These are phyloP conservation scores for Ustilago esculenta DNA, from an alignment of 1,284 basidiomycete species.

Conservation along the genomic window DNA sequence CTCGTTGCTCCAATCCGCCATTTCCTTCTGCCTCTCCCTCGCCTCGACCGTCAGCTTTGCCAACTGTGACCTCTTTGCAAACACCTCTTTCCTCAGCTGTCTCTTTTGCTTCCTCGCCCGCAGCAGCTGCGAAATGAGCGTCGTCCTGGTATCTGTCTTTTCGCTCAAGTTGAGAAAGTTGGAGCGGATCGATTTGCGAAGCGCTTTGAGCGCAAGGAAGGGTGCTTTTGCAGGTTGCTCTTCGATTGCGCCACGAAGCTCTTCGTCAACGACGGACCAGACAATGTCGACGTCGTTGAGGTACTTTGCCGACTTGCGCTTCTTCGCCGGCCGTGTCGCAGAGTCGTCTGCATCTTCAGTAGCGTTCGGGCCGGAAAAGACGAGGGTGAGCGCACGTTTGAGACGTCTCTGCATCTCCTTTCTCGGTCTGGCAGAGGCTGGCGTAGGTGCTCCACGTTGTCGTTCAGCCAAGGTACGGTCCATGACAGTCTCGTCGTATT, in stretches of 20 bases:
- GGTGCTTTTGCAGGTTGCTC: constrained; percentile 44
- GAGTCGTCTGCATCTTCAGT: constrained; percentile 12
- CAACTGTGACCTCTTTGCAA: constrained; percentile 23
- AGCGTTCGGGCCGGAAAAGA: constrained; percentile 24
- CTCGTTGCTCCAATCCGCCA: constrained; percentile 31
- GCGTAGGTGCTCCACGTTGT: constrained; percentile 2
- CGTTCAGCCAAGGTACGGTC: constrained; percentile 39
- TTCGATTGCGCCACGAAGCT: constrained; percentile 37
- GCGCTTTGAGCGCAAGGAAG: constrained; percentile 36
- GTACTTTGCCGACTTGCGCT: constrained; percentile 36
- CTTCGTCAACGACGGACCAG: constrained; percentile 47
- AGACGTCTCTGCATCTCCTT: constrained; percentile 40
- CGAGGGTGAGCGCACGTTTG: constrained; percentile 38
- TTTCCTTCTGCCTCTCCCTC: constrained; percentile 36
- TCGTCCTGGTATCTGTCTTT: constrained; percentile 38
- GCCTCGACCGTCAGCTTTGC: constrained; percentile 15
- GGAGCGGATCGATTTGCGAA: constrained; percentile 32
- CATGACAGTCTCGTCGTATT: constrained; percentile 30
- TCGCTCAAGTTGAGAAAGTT: constrained; percentile 38
- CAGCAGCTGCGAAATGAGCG: constrained; percentile 35
- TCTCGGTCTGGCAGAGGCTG: constrained; percentile 1
- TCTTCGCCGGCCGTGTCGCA: constrained; percentile 1
- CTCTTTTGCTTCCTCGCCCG: constrained; percentile 37
- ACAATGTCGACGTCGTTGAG: constrained; percentile 52
- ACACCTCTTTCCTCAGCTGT: constrained; percentile 32